These are phyloP conservation scores for Chamaecyparis obtusa DNA, from an alignment of 75 land plant genomes.

Conservation along the genomic window DNA sequence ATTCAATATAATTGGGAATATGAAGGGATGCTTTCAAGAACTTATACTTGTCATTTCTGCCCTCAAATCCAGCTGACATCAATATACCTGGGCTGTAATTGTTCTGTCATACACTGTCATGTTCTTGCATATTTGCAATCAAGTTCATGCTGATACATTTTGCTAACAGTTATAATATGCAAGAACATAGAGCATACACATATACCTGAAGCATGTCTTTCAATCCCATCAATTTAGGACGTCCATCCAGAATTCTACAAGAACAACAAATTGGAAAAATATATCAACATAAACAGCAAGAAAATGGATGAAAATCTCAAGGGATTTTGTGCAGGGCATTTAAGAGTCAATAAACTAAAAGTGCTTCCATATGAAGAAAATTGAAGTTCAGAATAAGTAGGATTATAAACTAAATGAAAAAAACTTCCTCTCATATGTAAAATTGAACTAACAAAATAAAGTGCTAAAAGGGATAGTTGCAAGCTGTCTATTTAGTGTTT, in stretches of 20 bases:
- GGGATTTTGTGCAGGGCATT: neutral
- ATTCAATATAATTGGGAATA: neutral
- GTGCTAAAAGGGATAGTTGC: no score
- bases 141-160: neutral
- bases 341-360: neutral
- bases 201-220: constrained; percentile 87
- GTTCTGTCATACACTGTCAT: neutral
- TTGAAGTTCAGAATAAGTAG: neutral
- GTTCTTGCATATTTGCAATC: neutral
- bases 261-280: neutral
- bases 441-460: no score
- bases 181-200: neutral
- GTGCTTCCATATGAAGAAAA: neutral
- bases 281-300: neutral
- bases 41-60: no score
- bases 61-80: neutral
- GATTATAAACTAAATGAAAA: neutral
- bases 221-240: constrained; percentile 80
- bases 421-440: neutral
- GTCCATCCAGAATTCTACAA: constrained; percentile 79
- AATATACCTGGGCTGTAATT: neutral
- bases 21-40: neutral
- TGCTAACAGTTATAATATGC: neutral
- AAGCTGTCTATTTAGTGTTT: no score
- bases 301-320: neutral